Percentiles rank a stretch among this genome's conserved stretches.
Conservation (phyloP, 257 asterid species). For the Ligustrum vulgare region DNA sequence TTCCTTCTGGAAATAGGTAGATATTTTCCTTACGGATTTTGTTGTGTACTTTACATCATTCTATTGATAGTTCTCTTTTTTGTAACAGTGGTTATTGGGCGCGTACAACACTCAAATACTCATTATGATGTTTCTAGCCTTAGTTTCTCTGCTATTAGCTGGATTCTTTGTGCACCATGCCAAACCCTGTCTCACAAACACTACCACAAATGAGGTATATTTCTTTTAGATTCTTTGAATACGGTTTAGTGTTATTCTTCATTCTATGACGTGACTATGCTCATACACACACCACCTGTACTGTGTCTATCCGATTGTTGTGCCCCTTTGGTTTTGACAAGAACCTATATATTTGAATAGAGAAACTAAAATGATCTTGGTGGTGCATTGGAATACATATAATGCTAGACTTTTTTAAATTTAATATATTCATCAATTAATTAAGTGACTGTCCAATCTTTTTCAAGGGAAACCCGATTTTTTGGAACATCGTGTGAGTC, state of each 20-base stretch:
- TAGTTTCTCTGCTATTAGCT: conserved; percentile 68
- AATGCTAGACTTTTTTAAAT: neutral
- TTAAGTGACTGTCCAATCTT: too few species aligned
- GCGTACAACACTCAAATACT: conserved; percentile 86
- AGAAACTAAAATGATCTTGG: neutral
- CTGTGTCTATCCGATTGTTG: conserved; percentile 7
- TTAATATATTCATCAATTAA: too few species aligned
- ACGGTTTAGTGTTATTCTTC: conserved; percentile 9
- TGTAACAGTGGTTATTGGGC: conserved; percentile 82
- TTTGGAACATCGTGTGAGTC: too few species aligned
- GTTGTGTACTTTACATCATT: conserved; percentile 17
- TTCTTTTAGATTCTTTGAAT: conserved; percentile 11
- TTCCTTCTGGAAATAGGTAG: neutral
- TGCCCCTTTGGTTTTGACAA: conserved; percentile 7
- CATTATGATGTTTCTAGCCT: conserved; percentile 75
- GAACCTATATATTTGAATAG: neutral
- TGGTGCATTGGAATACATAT: neutral
- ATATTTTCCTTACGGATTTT: conserved; percentile 1
- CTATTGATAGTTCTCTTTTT: conserved; percentile 28
- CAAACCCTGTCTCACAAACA: conserved; percentile 84
- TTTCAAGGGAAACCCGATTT: too few species aligned
- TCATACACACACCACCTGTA: neutral
- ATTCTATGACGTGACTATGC: neutral
- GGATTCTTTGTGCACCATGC: conserved; percentile 92
- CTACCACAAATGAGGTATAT: conserved; percentile 90